Base-by-base conservation (phyloP, 192 early-diverging fungal genomes). In the Coemansia sp. region DNA sequence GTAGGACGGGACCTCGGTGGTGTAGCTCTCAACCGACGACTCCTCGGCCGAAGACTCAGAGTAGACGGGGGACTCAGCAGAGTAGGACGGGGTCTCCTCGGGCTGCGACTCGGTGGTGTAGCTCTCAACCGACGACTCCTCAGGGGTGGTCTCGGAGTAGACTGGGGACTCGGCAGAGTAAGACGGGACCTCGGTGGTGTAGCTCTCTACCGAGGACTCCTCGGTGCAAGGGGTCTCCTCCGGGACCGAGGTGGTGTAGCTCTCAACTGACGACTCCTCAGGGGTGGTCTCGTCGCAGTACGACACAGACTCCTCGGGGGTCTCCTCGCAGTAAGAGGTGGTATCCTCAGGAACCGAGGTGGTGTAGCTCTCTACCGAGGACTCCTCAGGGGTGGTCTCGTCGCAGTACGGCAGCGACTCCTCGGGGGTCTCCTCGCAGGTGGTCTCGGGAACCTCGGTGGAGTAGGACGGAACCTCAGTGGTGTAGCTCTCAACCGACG, bases 401-500 rank as follows among this genome's bases (percentile, higher is more conserved):
- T 43, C 41, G 41, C 15, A 43, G 41, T 43, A 11, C 41, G 32
- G 4, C 29, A 8, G 1, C 0, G 54, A 56, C 54, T 56, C 54
- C 54, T 56, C 54, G 29, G 54, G 54, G 54, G 15, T 25, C 56
- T 32, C 10, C n/a, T 21, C 22, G 29, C 14, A 17, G 32, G 56
- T 14, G 56, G 19, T 29, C 48, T 50, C 47, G 47, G 47, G 8
- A 48, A n/a, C 5, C 47, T 38, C 37, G 0, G 5, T 10, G 37
- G 37, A 10, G 37, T 10, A 8, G 7, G 37, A 38, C 37, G 48
- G 15, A 49, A 9, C n/a, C 50, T 52, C 5, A n/a, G 66, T 68
- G 45, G 53, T 57, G 53, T 68, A 61, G 67, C 37, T 49, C 67
- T 62, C 55, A 11, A 69, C 67, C 66, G 38, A 19, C 54, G 35